Base-by-base conservation (phyloP, 2,329 filamentous ascomycete genomes). In the Alternaria ethzedia region DNA sequence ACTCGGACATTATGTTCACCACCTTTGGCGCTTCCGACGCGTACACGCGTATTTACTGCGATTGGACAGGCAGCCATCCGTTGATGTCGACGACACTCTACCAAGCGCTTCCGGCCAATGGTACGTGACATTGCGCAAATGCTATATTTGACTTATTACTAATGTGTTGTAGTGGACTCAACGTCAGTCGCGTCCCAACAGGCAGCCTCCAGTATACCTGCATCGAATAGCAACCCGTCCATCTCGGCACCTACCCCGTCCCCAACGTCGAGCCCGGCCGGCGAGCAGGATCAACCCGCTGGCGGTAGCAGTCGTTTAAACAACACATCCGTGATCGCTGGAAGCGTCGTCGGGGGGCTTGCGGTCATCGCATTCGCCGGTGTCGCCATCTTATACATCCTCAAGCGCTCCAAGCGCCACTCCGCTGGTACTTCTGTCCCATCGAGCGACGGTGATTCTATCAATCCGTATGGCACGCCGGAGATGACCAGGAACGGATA, bases 361-460 rank as follows among this genome's bases (percentile, higher is more conserved):
- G 55, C 55, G 13, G 55, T 58, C 6, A 51, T 58, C 45, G 55
- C 55, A 44, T 43, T 58, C n/a, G 46, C 55, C n/a, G 23, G 55
- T 20, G 55, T 58, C 7, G 55, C 55, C 3, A 50, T 51, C 8
- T 36, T 58, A 0, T 58, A 58, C 45, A 58, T 58, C 10, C 46
- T 58, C 12, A 58, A 58, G 12, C 55, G 55, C 30, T 50, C 55
- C 11, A 58, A 51, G 36, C 55, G 55, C 55, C 55, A 58, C 23
- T 17, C 46, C 21, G 30, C 28, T 5, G 25, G 25, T 2, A 28
- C 30, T 13, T 5, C 30, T 6, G 21, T 52, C 23, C 11, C 21
- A 4, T 58, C 54, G 5, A 36, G 46, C 45, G 55, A 58, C n/a
- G 23, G 9, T 13, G 55, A 52, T 32, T 52, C 20, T 5, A 9